Conservation (phyloP, 768 basidiomycete genomes). For the Steccherinum ochraceum region DNA sequence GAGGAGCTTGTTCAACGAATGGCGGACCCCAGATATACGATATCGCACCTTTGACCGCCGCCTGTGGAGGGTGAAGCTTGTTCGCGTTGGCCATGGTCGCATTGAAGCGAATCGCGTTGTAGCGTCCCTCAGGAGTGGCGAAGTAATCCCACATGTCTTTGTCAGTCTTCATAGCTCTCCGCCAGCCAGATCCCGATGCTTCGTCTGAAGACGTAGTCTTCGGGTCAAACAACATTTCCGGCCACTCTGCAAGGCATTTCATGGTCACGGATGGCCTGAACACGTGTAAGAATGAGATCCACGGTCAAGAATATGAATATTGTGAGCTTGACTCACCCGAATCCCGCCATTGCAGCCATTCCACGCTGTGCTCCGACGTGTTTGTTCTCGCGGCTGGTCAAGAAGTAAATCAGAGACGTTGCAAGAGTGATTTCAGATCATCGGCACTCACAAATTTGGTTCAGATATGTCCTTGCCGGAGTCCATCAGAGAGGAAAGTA, state of each 20-base stretch:
- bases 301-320: background rate
- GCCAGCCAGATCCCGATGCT: slow-evolving; percentile 13
- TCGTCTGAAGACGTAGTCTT: slow-evolving; percentile 10
- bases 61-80: background rate
- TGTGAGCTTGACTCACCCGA: slow-evolving; percentile 11
- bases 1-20: background rate
- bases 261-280: slow-evolving; percentile 14
- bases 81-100: slow-evolving; percentile 16
- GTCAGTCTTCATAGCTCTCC: slow-evolving; percentile 16
- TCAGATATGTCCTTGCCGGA: too few species aligned
- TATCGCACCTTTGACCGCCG: background rate
- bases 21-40: background rate
- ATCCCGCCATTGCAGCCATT: slow-evolving; percentile 15
- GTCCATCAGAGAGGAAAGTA: too few species aligned
- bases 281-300: background rate
- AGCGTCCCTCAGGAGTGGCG: slow-evolving; percentile 19
- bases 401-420: background rate
- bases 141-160: slow-evolving; percentile 15
- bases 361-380: slow-evolving; percentile 18
- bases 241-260: slow-evolving; percentile 16
- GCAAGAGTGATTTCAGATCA: background rate
- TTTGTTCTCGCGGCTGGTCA: slow-evolving; percentile 16
- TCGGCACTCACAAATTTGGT: background rate
- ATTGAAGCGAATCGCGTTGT: slow-evolving; percentile 15
- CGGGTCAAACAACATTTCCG: slow-evolving; percentile 16